Evolutionary conservation across 208 protist genomes (phyloP).

Genomic region (Leishmania major): DNA sequence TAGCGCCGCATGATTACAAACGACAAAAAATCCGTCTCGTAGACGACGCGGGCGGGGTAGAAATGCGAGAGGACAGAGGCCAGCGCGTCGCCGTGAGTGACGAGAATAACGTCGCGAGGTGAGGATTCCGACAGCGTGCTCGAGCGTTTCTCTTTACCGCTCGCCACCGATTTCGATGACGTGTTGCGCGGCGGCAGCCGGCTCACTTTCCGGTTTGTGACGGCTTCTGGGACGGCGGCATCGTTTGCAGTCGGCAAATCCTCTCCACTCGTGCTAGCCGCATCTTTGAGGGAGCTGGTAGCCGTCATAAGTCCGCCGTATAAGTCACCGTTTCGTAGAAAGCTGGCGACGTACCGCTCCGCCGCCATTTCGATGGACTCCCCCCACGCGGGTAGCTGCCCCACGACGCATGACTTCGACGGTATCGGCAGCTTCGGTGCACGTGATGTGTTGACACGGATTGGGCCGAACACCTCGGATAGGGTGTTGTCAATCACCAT

Average conservation of each 20-base stretch:
- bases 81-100: slow-evolving; percentile 85
- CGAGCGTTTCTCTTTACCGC: not conserved
- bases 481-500: slow-evolving; percentile 65
- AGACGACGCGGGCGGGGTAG: slow-evolving; percentile 74
- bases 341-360: slow-evolving; percentile 38
- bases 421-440: slow-evolving; percentile 21
- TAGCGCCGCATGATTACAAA: slow-evolving; percentile 66
- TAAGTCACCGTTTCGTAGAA: slow-evolving; percentile 33
- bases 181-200: slow-evolving; percentile 3
- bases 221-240: not conserved
- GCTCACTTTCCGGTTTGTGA: not conserved
- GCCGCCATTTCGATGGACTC: slow-evolving; percentile 64
- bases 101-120: slow-evolving; percentile 49
- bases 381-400: slow-evolving; percentile 61
- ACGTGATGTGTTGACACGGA: slow-evolving; percentile 54
- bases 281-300: not conserved
- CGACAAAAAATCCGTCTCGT: slow-evolving; percentile 76
- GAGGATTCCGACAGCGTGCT: not conserved
- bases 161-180: not conserved
- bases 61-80: slow-evolving; percentile 57
- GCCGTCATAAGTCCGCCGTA: slow-evolving; percentile 20
- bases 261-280: not conserved
- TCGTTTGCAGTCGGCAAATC: not conserved
- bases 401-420: slow-evolving; percentile 9
- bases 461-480: slow-evolving; percentile 78